These are phyloP conservation scores for Neofusicoccum kwambonambiense DNA, from an alignment of 2,329 filamentous ascomycete genomes.

Conservation along the genomic window DNA sequence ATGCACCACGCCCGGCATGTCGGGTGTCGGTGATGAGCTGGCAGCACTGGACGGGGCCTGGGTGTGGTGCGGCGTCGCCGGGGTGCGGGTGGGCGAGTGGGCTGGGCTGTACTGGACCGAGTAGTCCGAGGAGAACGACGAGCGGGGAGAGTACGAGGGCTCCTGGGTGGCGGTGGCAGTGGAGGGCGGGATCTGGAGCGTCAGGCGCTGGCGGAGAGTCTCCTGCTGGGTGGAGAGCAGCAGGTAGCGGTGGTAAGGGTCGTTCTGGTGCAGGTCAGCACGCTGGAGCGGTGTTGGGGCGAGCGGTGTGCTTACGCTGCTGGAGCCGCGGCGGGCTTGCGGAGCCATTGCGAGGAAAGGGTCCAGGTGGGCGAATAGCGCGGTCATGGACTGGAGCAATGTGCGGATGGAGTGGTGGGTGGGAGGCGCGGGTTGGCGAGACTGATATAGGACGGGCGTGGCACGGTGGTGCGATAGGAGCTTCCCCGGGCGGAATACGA, in stretches of 20 bases:
- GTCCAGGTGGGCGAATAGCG: neutral
- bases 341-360: slow-evolving; percentile 10
- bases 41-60: slow-evolving; percentile 1
- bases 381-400: neutral
- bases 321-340: slow-evolving; percentile 8
- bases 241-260: slow-evolving; percentile 41
- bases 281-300: neutral
- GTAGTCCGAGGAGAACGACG: slow-evolving; percentile 21
- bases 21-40: slow-evolving; percentile 7
- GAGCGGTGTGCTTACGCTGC: neutral
- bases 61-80: slow-evolving; percentile 6
- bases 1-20: slow-evolving; percentile 10
- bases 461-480: slow-evolving; percentile 1
- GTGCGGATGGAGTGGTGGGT: neutral
- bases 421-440: neutral
- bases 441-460: neutral
- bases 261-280: slow-evolving; percentile 21
- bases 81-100: slow-evolving; percentile 22
- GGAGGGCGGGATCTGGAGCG: slow-evolving; percentile 35
- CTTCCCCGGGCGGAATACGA: neutral
- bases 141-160: slow-evolving; percentile 33
- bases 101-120: slow-evolving; percentile 24
- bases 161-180: slow-evolving; percentile 19
- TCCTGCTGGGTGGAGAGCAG: slow-evolving; percentile 42
- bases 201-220: slow-evolving; percentile 39